phyloP scores from a whole-genome alignment of 1,139 yeast genomes.

The Candida anutae region DNA sequence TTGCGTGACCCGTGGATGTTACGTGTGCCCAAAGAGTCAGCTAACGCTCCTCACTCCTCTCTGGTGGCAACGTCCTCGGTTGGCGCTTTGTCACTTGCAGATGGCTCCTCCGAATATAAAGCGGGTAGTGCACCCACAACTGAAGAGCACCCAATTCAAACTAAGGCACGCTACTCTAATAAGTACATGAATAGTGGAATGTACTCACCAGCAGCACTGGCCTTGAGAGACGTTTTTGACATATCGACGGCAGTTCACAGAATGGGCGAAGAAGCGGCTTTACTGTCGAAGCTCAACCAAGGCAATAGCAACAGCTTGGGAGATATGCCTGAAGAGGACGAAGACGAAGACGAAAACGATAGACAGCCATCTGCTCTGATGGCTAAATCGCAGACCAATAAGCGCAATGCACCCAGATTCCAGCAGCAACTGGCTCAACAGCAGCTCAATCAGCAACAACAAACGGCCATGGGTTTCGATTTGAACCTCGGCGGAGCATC shows the following conservation, averaged over 20 bases:
- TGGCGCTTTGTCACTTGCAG: not conserved
- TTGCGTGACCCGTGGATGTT: constrained; percentile 80
- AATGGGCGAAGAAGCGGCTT: constrained; percentile 75
- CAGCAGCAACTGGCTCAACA: constrained; percentile 8
- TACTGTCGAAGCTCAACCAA: constrained; percentile 24
- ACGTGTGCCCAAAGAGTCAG: constrained; percentile 9
- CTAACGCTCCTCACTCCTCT: constrained; percentile 1
- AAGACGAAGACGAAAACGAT: constrained; percentile 17
- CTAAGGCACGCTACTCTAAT: constrained; percentile 16
- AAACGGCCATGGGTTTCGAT: constrained; percentile 37
- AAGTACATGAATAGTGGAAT: constrained; percentile 16
- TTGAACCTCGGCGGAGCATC: constrained; percentile 74
- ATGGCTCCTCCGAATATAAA: not conserved
- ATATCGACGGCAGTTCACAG: constrained; percentile 92
- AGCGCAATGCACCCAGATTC: constrained; percentile 16
- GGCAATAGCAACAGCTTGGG: constrained; percentile 13
- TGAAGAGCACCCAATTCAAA: constrained; percentile 20
- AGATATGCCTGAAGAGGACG: constrained; percentile 34
- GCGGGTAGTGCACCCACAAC: constrained; percentile 1
- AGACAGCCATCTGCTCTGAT: constrained; percentile 6
- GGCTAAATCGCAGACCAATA: constrained; percentile 1
- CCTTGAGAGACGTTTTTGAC: constrained; percentile 91
- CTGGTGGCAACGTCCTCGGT: not conserved
- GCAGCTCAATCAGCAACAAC: constrained; percentile 6
- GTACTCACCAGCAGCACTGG: constrained; percentile 86